Conservation (phyloP, 495 filamentous ascomycete genomes). For the Choiromyces venosus region DNA sequence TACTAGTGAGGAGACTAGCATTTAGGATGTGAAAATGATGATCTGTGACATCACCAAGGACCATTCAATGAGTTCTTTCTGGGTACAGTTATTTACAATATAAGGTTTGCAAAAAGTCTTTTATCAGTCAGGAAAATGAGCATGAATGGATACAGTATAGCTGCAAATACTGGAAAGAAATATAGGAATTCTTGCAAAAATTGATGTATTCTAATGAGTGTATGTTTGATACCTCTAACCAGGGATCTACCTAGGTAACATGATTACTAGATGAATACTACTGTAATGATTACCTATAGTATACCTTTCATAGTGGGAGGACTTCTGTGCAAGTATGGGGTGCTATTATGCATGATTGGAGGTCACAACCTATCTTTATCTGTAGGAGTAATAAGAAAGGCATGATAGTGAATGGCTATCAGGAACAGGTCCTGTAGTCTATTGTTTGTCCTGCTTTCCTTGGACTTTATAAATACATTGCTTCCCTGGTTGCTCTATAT, state of each 20-base stretch:
- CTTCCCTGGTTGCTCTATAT: background rate
- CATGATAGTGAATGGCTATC: background rate
- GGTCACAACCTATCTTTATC: background rate
- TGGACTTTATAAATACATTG: background rate
- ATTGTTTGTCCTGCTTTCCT: background rate
- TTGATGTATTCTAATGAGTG: background rate
- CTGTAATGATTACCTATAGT: background rate
- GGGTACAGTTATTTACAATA: no score
- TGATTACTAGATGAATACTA: background rate
- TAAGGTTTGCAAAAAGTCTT: no score
- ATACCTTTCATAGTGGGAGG: background rate
- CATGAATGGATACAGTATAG: background rate
- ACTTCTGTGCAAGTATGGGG: background rate
- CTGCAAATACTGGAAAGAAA: background rate
- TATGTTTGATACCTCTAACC: background rate
- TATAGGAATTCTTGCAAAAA: no score
- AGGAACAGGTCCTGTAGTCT: background rate
- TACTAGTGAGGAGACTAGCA: no score
- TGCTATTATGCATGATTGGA: background rate
- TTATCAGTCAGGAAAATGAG: no score
- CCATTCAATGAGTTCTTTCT: no score
- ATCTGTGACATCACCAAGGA: no score
- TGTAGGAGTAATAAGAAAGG: background rate
- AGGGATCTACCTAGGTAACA: background rate
- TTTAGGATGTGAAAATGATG: no score